A percentile compares a stretch with the other conserved stretches of the same genome.
phyloP scores from a whole-genome alignment of 352 stramenopile species.

The Globisporangium splendens region DNA sequence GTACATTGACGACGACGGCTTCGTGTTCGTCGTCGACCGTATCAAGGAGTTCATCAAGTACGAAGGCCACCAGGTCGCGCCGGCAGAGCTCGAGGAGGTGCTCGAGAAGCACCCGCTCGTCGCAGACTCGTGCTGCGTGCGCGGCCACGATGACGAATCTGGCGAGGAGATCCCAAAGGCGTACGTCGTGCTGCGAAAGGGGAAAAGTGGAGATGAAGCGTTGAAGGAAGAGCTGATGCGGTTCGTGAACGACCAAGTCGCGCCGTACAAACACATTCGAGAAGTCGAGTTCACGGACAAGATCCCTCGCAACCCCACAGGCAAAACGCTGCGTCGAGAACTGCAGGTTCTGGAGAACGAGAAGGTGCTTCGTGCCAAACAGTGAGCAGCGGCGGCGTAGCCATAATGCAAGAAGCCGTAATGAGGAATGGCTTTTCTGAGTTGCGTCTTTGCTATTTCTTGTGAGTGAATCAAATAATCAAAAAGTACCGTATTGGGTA shows the following conservation, averaged over 20 bases:
- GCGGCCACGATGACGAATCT: slow-evolving; percentile 46
- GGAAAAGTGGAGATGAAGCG: slow-evolving; percentile 16
- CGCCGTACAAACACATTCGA: slow-evolving; percentile 84
- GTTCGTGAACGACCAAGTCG: slow-evolving; percentile 79
- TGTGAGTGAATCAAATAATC: too few relatives aligned
- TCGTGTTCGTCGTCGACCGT: slow-evolving; percentile 89
- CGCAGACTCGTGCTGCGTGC: slow-evolving; percentile 68
- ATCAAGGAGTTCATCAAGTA: slow-evolving; percentile 96
- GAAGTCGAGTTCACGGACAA: slow-evolving; percentile 83
- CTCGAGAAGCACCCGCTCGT: slow-evolving; percentile 72
- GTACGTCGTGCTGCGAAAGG: slow-evolving; percentile 70
- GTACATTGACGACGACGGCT: slow-evolving; percentile 90
- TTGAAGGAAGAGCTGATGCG: slow-evolving; percentile 34
- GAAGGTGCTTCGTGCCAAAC: not conserved
- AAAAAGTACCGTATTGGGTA: too few relatives aligned
- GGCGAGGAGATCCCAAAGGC: slow-evolving; percentile 88
- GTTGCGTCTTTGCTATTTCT: too few relatives aligned
- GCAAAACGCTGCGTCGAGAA: slow-evolving; percentile 88
- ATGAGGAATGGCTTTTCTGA: too few relatives aligned
- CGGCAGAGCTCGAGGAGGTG: slow-evolving; percentile 90
- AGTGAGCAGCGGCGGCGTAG: too few relatives aligned
- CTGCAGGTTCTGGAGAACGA: slow-evolving; percentile 41
- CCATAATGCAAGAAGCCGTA: too few relatives aligned
- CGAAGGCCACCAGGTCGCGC: slow-evolving; percentile 89
- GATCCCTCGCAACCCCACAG: slow-evolving; percentile 86